Evolutionary conservation across 768 basidiomycete genomes (phyloP), one percentile per base, ranked within the genome.

Genomic region (Harrya chromipes): DNA sequence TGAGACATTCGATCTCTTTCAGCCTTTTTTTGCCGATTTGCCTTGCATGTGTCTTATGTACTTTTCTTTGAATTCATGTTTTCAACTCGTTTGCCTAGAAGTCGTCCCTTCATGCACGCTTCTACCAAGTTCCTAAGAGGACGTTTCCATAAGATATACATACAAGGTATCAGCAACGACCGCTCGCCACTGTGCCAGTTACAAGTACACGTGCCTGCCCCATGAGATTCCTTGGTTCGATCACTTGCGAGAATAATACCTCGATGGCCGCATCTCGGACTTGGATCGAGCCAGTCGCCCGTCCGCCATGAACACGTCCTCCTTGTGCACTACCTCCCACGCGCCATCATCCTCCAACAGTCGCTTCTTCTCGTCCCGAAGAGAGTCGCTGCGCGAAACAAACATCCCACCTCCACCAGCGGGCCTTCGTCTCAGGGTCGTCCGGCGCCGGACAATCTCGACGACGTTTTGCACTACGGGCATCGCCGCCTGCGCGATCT

Each of bases 401-500:
- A 33, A 33, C 33, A 29, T 6, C 12, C 33, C 33, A 4, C 36
- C 42, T 11, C 43, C 29, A 29, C 43, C 20, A 14, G 29, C 24
- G n/a, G 50, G 43, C 7, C 42, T 33, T 5, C 44, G 33, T 6
- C 16, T 43, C 33, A 56, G 4, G 19, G 54, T 62, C 37, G 65
- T 49, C 37, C 45, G 60, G 23, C 62, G 62, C 26, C 54, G 50
- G 14, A 67, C 40, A 19, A 59, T 57, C 34, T 67, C 59, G 21
- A 73, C 72, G 6, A 73, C 69, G 2, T 60, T 64, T 39, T 67
- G 64, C 60, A 82, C 68, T 57, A 69, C 73, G 11, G 72, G 76
- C 6, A 76, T 40, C 20, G 72, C 60, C 16, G 67, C 58, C 38
- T 62, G 66, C 1, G 53, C 69, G 59, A 21, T 66, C 67, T 16